Conservation (phyloP, 139 green algal genomes). For the Micractinium sp. region DNA sequence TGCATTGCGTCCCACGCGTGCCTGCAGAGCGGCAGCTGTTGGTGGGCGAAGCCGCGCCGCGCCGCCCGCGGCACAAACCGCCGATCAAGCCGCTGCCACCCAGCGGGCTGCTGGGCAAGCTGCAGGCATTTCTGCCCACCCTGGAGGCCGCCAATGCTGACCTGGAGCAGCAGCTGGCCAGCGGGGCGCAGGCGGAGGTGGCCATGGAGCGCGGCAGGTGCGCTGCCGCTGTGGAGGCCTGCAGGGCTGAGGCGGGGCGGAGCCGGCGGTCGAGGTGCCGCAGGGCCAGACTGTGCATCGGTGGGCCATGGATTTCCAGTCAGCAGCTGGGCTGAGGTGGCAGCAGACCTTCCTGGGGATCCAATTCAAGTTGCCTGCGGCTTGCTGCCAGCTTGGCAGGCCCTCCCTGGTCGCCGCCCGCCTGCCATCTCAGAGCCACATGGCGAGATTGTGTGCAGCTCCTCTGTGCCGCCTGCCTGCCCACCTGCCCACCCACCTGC, state of each 20-base stretch:
- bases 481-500: not conserved
- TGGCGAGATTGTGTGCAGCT: not conserved
- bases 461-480: not conserved
- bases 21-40: slow-evolving; percentile 26
- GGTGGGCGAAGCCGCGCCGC: not conserved
- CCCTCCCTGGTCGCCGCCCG: not conserved
- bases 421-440: not conserved
- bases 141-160: slow-evolving; percentile 45
- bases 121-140: slow-evolving; percentile 50
- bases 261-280: not conserved
- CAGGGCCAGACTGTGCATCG: not conserved
- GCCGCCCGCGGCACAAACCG: slow-evolving; percentile 12
- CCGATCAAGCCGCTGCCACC: slow-evolving; percentile 22
- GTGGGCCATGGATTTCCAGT: not conserved
- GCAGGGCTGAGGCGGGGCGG: not conserved
- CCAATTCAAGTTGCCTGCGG: too few species aligned
- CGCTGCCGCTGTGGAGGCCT: not conserved
- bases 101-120: slow-evolving; percentile 35
- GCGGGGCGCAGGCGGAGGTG: not conserved
- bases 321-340: not conserved
- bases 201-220: slow-evolving; percentile 38
- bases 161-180: slow-evolving; percentile 30
- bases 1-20: not conserved
- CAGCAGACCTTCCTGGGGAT: too few species aligned
- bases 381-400: too few species aligned